A percentile compares a stretch with the other conserved stretches of the same genome.
phyloP scores from a whole-genome alignment of 2,329 filamentous ascomycete genomes.

The Penicillium sp. region DNA sequence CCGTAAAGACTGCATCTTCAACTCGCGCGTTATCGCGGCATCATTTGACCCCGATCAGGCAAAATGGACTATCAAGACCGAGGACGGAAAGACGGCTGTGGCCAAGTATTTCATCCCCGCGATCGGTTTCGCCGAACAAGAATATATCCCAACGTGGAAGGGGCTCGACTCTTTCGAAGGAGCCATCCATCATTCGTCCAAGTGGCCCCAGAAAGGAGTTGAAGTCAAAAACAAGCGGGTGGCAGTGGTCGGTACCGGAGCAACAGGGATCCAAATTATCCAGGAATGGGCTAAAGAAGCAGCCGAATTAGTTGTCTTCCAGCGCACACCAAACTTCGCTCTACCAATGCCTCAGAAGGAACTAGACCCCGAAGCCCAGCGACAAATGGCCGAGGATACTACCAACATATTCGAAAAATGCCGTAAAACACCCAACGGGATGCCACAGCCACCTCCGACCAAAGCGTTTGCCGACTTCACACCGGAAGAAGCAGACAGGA shows the following conservation, averaged over 20 bases:
- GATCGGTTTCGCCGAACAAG: constrained; percentile 45
- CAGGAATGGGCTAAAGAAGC: constrained; percentile 55
- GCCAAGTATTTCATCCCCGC: constrained; percentile 45
- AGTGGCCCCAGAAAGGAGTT: constrained; percentile 48
- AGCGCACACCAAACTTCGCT: constrained; percentile 62
- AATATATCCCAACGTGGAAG: constrained; percentile 37
- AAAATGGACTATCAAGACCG: constrained; percentile 45
- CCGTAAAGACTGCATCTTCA: constrained; percentile 45
- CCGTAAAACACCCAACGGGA: neutral
- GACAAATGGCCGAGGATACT: constrained; percentile 42
- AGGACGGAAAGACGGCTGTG: constrained; percentile 36
- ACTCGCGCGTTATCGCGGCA: constrained; percentile 41
- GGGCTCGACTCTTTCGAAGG: constrained; percentile 46
- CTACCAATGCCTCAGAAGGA: constrained; percentile 56
- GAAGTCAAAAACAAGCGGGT: constrained; percentile 48
- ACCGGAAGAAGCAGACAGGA: constrained; percentile 46
- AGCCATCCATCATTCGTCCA: constrained; percentile 50
- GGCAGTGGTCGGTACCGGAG: constrained; percentile 53
- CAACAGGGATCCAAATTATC: constrained; percentile 52
- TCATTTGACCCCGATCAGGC: constrained; percentile 35
- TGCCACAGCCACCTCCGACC: constrained; percentile 45
- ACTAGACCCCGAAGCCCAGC: constrained; percentile 50
- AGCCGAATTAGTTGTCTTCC: constrained; percentile 50
- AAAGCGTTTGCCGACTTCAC: constrained; percentile 51
- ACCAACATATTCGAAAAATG: constrained; percentile 46